Base-by-base conservation (phyloP, 805 yeast genomes). In the Cyberlindnera mycetangii region DNA sequence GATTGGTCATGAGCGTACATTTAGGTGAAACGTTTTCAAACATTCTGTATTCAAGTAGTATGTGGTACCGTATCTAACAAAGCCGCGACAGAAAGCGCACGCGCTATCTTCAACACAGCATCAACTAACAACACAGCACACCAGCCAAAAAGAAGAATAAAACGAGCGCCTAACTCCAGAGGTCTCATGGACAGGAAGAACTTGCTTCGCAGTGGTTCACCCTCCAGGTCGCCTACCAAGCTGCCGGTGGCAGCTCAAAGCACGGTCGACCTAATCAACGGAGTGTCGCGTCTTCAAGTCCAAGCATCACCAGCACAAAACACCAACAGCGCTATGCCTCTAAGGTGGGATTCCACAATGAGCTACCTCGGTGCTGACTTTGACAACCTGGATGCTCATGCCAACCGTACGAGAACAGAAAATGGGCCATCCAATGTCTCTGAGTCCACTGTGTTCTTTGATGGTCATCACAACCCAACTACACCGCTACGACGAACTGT, bases 371-470 rank as follows among this genome's bases (percentile, higher is more conserved):
- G 41, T 9, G 50, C 47, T 8, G 54, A 51, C 32, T 19, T 49
- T 16, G 39, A 33, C 12, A n/a, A 41, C 7, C 15, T 51, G 39
- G 28, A 30, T 6, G 16, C 10, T 18, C 24, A 22, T 15, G 3
- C 8, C 11, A n/a, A 15, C 22, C 19, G 19, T 27, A 14, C 21
- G 5, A 35, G 18, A 16, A n/a, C 8, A 2, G 35, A 32, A n/a
- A 17, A n/a, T 19, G 30, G 16, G 6, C 35, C 25, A 3, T 15
- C n/a, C 41, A 46, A 54, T 18, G 47, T 56, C 12, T 56, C 60
- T 4, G 59, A 58, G 25, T 41, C 59, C 1, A 56, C 57, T 1
- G 37, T 49, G 47, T 12, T 52, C 17, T 48, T 56, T n/a, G 51
- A 45, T 7, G 44, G 30, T 0, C 19, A 46, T 11, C 38, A 41